Evolutionary conservation across 1,139 yeast genomes (phyloP), one percentile per base, ranked within the genome.

Genomic region (Scheffersomyces quercinus): DNA sequence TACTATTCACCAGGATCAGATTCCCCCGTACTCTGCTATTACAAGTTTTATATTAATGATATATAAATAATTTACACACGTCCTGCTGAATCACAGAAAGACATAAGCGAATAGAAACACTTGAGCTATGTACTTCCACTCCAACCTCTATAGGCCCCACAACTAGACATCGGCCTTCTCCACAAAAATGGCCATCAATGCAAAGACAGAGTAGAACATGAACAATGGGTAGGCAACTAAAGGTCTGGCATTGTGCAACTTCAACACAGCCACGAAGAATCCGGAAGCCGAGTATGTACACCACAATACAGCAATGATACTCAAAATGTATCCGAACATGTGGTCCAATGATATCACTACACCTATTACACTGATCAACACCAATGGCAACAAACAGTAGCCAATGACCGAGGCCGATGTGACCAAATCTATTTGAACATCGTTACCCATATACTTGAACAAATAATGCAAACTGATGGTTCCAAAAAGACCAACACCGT

Each of bases 211-310:
- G 72, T 95, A 93, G 62, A 93, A 93, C 70, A 93, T 82, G 13
- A 88, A 85, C 57, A 93, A 75, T 1, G 99, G 99, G 63, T 95
- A 93, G 2, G 98, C 99, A 50, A 93, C 88, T 52, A 93, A 78
- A 7, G 88, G 85, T 57, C 99, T 81, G 53, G 93, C 96, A 55
- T 90, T 88, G 45, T 85, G 83, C 50, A 95, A 75, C 57, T 84
- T 88, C 58, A 93, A 73, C 29, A 88, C 91, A 9, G 93, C 81
- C 47, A 90, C 96, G 56, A 95, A 88, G 60, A 93, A 88, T 1
- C 97, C 98, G 13, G 96, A 87, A 0, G 98, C 90, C 1, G 97
- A 83, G 67, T 84, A 86, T 0, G 99, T 90, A 63, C 97, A 88
- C 98, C 99, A 93, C 30, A 77, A 65, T n/a, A 91, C 90, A 12